Evolutionary conservation across 2,329 filamentous ascomycete species (phyloP), one percentile per base, ranked within the genome.

Genomic region (Fusarium sp.): DNA sequence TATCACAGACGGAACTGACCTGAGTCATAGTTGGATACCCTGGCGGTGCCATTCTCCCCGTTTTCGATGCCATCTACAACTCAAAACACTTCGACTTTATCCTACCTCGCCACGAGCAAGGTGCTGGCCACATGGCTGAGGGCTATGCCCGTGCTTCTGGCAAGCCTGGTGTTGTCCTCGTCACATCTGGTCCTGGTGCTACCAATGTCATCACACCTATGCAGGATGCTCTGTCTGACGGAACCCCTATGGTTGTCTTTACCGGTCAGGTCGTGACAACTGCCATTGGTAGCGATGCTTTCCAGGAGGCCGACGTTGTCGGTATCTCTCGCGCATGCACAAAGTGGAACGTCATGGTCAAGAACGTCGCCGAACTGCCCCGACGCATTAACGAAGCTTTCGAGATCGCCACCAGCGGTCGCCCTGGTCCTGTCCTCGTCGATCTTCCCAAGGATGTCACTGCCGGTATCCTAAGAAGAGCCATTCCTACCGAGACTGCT

Each of bases 281-380:
- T 45, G 91, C 93, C 54, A 97, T 98, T 79, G 96, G 96, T 26
- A 24, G 39, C 24, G 30, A 98, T 78, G 93, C 94, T 56, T 98
- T 98, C 86, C 96, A 99, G 79, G 96, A 98, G 81, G 94, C 94
- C 60, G 96, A 99, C 76, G 90, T 97, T 34, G 85, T 97, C 61
- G 95, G 95, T 71, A 98, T 99, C 78, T 97, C 93, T 32, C 88
- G 95, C 75, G 56, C 56, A 15, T 59, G 51, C 52, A 97, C 94
- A 72, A 98, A 98, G 84, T 99, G 96, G 96, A 98, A 98, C 74
- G 93, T 97, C 62, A 96, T 98, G 94, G 93, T 97, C 47, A 97
- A 96, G 86, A 95, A 91, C 78, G 89, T 97, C 55, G 94, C 93
- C 49, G 96, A 99, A 81, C 85, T 99, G 56, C 96, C 96, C 49